phyloP scores from a whole-genome alignment of 768 basidiomycete genomes.

The Hygrophorus pudorinus region DNA sequence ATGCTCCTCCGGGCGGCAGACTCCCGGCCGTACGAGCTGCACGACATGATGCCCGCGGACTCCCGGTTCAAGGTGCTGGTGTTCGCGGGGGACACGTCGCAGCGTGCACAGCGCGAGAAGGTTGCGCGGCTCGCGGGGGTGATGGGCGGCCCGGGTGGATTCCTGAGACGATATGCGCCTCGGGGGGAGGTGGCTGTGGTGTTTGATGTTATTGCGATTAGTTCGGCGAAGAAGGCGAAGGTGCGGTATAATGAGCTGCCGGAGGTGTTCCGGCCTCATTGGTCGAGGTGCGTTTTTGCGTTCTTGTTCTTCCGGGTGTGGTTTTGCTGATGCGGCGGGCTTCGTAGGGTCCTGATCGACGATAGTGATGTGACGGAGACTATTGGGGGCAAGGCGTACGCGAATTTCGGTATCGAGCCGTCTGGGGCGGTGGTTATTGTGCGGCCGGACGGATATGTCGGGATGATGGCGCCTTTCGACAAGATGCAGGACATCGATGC shows the following conservation, averaged over 20 bases:
- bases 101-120: conserved; percentile 18
- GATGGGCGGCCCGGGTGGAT: conserved; percentile 16
- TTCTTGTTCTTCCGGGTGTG: background rate
- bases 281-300: conserved; percentile 40
- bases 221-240: conserved; percentile 25
- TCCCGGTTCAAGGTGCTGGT: conserved; percentile 45
- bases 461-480: conserved; percentile 40
- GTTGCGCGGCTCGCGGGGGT: conserved; percentile 23
- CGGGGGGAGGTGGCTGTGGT: conserved; percentile 21
- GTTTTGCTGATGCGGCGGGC: background rate
- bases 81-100: conserved; percentile 37
- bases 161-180: conserved; percentile 22
- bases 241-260: conserved; percentile 40
- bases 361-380: conserved; percentile 34
- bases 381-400: conserved; percentile 46
- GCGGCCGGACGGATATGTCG: conserved; percentile 60
- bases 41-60: conserved; percentile 42
- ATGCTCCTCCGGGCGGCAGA: conserved; percentile 42
- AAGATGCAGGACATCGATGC: conserved; percentile 26
- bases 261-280: conserved; percentile 37
- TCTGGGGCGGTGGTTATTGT: conserved; percentile 44
- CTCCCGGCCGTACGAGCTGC: conserved; percentile 38
- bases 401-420: conserved; percentile 39
- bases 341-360: conserved; percentile 47
- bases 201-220: conserved; percentile 35